Percentiles rank a stretch among this genome's conserved stretches.
Evolutionary conservation across 805 yeast species (phyloP).

Genomic region (Saccharomycopsis sp.): DNA sequence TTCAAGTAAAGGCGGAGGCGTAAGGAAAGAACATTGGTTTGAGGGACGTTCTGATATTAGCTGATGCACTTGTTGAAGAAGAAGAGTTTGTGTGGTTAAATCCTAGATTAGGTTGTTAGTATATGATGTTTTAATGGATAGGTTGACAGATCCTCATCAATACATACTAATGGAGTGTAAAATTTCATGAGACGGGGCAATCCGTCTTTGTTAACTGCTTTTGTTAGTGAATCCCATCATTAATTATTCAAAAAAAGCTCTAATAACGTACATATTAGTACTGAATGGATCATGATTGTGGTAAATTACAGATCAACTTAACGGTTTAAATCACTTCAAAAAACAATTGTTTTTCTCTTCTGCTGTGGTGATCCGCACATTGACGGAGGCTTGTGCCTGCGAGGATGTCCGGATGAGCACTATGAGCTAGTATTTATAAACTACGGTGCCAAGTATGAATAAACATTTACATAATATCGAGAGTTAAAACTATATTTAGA

Average conservation of each 20-base stretch:
- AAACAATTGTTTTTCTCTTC: too few relatives aligned
- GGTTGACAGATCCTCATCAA: neutral
- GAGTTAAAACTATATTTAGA: too few relatives aligned
- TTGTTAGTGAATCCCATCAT: neutral
- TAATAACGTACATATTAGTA: slow-evolving; percentile 54
- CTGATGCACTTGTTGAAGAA: slow-evolving; percentile 74
- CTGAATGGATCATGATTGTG: slow-evolving; percentile 78
- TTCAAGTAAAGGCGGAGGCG: slow-evolving; percentile 70
- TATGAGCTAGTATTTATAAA: too few relatives aligned
- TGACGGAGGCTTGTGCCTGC: too few relatives aligned
- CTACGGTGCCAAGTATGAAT: too few relatives aligned
- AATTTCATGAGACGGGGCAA: slow-evolving; percentile 83
- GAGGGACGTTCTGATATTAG: slow-evolving; percentile 62
- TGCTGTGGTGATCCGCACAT: too few relatives aligned
- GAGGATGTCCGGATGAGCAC: too few relatives aligned
- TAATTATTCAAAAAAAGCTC: neutral
- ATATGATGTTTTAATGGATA: neutral
- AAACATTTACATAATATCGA: too few relatives aligned
- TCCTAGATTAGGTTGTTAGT: slow-evolving; percentile 29
- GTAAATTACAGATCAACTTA: too few relatives aligned
- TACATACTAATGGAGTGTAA: slow-evolving; percentile 64
- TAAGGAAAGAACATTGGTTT: slow-evolving; percentile 77
- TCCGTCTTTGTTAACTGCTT: slow-evolving; percentile 77
- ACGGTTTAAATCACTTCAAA: too few relatives aligned
- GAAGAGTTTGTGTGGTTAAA: slow-evolving; percentile 65